phyloP scores from a whole-genome alignment of 2,329 filamentous ascomycete genomes.

The Xylaria sp. region DNA sequence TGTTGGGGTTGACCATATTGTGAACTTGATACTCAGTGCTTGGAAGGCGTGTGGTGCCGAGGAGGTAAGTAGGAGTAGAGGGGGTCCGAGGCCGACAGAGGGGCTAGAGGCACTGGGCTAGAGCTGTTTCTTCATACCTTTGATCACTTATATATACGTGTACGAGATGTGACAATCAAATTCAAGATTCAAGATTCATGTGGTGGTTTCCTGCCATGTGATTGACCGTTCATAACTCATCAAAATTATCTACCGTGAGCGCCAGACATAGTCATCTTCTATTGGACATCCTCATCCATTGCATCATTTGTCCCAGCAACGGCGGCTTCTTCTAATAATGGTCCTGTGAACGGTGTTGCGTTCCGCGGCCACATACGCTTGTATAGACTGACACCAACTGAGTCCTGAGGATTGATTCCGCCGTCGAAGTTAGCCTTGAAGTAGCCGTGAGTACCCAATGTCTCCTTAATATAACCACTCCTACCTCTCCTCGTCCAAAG shows the following conservation, averaged over 20 bases:
- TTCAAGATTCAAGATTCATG: slow-evolving; percentile 7
- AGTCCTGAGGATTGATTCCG: slow-evolving; percentile 94
- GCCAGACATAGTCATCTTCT: slow-evolving; percentile 27
- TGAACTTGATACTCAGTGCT: slow-evolving; percentile 87
- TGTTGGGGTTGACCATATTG: slow-evolving; percentile 85
- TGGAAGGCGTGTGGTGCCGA: slow-evolving; percentile 92
- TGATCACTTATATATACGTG: background rate
- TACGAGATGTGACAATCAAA: background rate
- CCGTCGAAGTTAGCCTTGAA: slow-evolving; percentile 99
- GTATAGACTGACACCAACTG: slow-evolving; percentile 89
- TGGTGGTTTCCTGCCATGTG: slow-evolving; percentile 15
- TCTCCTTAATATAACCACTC: slow-evolving; percentile 92
- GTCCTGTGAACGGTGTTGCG: slow-evolving; percentile 62
- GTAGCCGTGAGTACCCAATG: slow-evolving; percentile 96
- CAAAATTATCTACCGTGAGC: slow-evolving; percentile 19
- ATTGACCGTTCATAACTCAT: slow-evolving; percentile 35
- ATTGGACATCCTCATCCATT: slow-evolving; percentile 56
- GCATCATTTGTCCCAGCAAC: slow-evolving; percentile 44
- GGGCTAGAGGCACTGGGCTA: slow-evolving; percentile 61
- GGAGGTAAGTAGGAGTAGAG: slow-evolving; percentile 63
- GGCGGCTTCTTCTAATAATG: slow-evolving; percentile 54
- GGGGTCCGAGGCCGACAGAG: slow-evolving; percentile 68
- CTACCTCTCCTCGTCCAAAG: slow-evolving; percentile 92
- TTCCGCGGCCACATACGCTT: slow-evolving; percentile 85
- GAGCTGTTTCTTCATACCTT: background rate